Base-by-base conservation (phyloP, 257 asterid species). In the Solanum paucissectum region DNA sequence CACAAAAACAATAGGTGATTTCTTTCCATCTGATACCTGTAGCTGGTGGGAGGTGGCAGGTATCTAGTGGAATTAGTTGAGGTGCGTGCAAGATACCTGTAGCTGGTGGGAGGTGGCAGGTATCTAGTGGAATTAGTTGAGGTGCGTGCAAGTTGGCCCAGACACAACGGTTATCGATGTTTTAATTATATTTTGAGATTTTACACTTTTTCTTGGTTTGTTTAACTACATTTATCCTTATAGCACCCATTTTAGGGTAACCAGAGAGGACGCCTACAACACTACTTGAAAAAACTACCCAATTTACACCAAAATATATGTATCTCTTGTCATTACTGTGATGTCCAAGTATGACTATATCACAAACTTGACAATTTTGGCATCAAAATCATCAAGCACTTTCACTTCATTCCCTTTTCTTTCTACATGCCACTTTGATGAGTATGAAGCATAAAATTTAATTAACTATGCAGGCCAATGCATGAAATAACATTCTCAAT, bases 401-500 rank as follows among this genome's bases (percentile, higher is more conserved):
- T 74, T 37, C 55, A 75, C 83, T 75, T 23, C 55, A 37, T 75
- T 37, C 55, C 83, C 16, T 44, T 79, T 46, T 81, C 27, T 81
- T 81, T 46, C 40, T 79, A 29, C 66, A 44, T 44, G 25, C 85
- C 10, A 3, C 85, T 46, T 81, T 52, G 85, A 29, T 52, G 27
- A 81, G 40, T 81, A 81, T 46, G 85, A 46, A 46, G 29, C 37
- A 6, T 81, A 27, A 81, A 81, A 81, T 81, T 84, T 64, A 13
- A 84, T 81, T 81, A 79, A 87, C 86, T 84, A 83, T 91, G 93
- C 93, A 97, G 99, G 96, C 95, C 99, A 86, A 94, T 96, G 98
- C 99, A 97, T 91, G 99, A 97, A 91, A 97, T 97, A 90, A 97
- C 99, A 34, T 95, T 95, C 91, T 97, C 99, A 89, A 92, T 93